Conservation (phyloP, 129 eudicot species). For the Chrysanthemum lavandulifolium region DNA sequence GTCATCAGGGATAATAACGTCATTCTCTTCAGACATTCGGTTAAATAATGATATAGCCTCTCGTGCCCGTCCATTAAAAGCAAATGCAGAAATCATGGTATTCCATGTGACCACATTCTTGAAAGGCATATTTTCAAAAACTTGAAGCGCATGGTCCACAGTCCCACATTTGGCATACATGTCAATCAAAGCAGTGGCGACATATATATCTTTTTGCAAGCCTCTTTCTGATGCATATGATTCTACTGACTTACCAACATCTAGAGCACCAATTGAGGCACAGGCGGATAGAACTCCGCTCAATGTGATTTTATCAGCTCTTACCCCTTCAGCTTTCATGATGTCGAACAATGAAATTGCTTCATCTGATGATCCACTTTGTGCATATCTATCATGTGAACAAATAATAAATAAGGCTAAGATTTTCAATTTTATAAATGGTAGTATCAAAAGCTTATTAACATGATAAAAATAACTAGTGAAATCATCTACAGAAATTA, state of each 20-base stretch:
- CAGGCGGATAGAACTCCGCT: constrained; percentile 67
- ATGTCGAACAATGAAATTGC: constrained; percentile 53
- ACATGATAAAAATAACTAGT: too few species aligned
- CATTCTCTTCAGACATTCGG: constrained; percentile 42
- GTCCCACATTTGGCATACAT: constrained; percentile 81
- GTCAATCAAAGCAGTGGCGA: constrained; percentile 71
- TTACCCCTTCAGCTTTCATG: constrained; percentile 52
- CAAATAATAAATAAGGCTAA: background rate
- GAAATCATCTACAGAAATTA: too few species aligned
- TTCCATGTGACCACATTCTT: constrained; percentile 71
- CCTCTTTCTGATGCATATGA: constrained; percentile 61
- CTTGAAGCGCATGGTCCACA: constrained; percentile 46
- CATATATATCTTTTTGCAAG: constrained; percentile 50
- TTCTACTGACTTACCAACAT: constrained; percentile 55
- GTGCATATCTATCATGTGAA: constrained; percentile 52
- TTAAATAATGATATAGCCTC: constrained; percentile 60
- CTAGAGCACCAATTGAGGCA: constrained; percentile 76
- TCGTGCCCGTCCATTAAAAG: constrained; percentile 64
- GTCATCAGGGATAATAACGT: constrained; percentile 46
- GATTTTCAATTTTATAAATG: too few species aligned
- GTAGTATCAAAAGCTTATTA: too few species aligned
- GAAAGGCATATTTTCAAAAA: constrained; percentile 51
- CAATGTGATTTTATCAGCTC: constrained; percentile 61
- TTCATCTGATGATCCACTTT: constrained; percentile 79
- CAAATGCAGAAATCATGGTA: constrained; percentile 76